Conservation (phyloP, 768 basidiomycete genomes). For the Pulveroboletus sp. region DNA sequence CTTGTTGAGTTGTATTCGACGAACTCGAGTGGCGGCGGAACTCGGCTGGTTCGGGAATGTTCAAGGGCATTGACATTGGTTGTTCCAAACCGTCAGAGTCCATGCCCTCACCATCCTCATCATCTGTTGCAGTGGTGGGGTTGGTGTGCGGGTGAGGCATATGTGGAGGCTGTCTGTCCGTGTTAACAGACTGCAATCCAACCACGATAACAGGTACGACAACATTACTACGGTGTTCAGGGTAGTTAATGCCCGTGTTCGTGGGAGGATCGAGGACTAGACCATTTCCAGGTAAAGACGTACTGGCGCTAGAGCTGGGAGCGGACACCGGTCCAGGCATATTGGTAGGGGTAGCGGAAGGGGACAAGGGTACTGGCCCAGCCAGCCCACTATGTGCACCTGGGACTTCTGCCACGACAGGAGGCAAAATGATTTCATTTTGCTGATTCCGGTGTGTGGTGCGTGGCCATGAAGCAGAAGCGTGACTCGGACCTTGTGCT, state of each 20-base stretch:
- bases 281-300: constrained; percentile 6
- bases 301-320: constrained; percentile 7
- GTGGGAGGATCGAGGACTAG: constrained; percentile 16
- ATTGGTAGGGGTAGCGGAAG: constrained; percentile 14
- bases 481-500: constrained; percentile 20
- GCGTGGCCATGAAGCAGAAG: constrained; percentile 17
- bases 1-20: constrained; percentile 10
- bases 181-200: constrained; percentile 72
- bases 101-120: constrained; percentile 26
- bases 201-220: constrained; percentile 85
- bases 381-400: constrained; percentile 17
- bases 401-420: constrained; percentile 12
- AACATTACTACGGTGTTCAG: constrained; percentile 36
- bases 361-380: constrained; percentile 3
- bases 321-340: constrained; percentile 16
- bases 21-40: constrained; percentile 15
- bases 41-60: constrained; percentile 26
- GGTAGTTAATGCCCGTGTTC: constrained; percentile 14
- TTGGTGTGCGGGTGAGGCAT: constrained; percentile 13
- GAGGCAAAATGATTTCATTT: constrained; percentile 20
- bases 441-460: constrained; percentile 14
- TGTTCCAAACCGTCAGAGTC: constrained; percentile 26
- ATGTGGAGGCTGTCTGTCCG: constrained; percentile 35
- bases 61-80: constrained; percentile 24
- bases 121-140: constrained; percentile 14